Conservation (phyloP, 768 basidiomycete species). For the Mycena olivaceomarginata region DNA sequence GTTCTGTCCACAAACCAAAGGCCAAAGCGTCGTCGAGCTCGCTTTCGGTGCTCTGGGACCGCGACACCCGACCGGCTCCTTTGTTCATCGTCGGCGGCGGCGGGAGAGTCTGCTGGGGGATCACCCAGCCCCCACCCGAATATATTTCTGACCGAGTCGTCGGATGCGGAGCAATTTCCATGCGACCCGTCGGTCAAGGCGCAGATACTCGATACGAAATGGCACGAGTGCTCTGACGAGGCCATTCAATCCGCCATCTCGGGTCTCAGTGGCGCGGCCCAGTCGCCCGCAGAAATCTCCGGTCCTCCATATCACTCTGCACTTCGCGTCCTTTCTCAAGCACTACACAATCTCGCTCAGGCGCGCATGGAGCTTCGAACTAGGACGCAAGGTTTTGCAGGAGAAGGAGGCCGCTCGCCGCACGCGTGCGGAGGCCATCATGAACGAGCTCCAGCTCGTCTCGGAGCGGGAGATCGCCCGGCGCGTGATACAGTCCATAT, state of each 20-base stretch:
- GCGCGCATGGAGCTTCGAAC: conserved; percentile 82
- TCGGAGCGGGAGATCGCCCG: conserved; percentile 82
- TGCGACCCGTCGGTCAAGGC: conserved; percentile 57
- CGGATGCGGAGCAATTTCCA: conserved; percentile 57
- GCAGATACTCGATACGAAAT: conserved; percentile 79
- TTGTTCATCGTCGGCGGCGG: conserved; percentile 67
- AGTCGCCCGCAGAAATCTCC: conserved; percentile 67
- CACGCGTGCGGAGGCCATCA: conserved; percentile 70
- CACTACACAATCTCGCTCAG: conserved; percentile 74
- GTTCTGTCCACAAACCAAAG: conserved; percentile 30
- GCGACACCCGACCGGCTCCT: conserved; percentile 53
- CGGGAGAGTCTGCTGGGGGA: neutral
- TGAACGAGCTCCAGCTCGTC: conserved; percentile 70
- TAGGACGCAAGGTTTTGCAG: conserved; percentile 67
- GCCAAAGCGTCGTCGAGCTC: conserved; percentile 56
- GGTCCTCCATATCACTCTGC: conserved; percentile 80
- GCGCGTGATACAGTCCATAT: conserved; percentile 81
- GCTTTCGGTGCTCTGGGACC: conserved; percentile 65
- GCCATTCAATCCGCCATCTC: conserved; percentile 81
- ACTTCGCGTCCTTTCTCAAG: conserved; percentile 81
- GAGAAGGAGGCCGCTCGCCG: conserved; percentile 77
- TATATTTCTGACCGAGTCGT: conserved; percentile 52
- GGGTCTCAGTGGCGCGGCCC: conserved; percentile 59
- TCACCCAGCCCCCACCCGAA: conserved; percentile 26
- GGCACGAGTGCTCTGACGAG: conserved; percentile 88